Evolutionary conservation across 2,329 filamentous ascomycete species (phyloP), one percentile per base, ranked within the genome.

Genomic region (Sporothrix protearum): DNA sequence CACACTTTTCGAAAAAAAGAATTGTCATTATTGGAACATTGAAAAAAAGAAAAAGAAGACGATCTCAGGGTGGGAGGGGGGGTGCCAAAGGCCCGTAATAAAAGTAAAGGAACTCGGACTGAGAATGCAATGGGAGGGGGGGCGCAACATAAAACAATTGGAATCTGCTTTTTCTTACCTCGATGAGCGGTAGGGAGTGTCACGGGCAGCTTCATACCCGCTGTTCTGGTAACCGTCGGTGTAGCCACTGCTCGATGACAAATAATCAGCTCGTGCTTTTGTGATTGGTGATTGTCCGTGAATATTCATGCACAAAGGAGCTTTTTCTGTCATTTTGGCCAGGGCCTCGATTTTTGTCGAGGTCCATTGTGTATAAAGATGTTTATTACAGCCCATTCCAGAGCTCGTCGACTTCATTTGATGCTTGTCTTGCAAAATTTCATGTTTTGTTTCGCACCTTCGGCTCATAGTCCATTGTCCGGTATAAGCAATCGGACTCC

Each of bases 1-100:
- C 77, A 83, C 79, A 78, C 84, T 86, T 82, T 75, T 75, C 72
- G 74, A n/a, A 28, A 7, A 14, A 9, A 73, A 74, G 73, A 73
- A 73, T 73, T 25, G 16, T 61, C 47, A 66, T 71, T 70, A 70
- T 57, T 69, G n/a, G n/a, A 22, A 36, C 28, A n/a, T n/a, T n/a
- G n/a, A 28, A 9, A 14, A 49, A 36, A 30, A 33, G 8, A n/a
- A 28, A n/a, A 9, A 6, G 19, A 39, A 61, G 22, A n/a, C 5
- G 28, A 36, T 25, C 22, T 19, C 33, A 12, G 25, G 33, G 12
- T 33, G 33, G 33, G 6, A 22, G 39, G 9, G 22, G 25, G 10
- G n/a, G 22, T 49, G 53, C 6, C n/a, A n/a, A n/a, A n/a, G n/a
- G n/a, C n/a, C n/a, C n/a, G n/a, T n/a, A 28, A 9, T 14, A 49